phyloP scores from a whole-genome alignment of 352 stramenopile genomes.

The Phytophthora tubulina region DNA sequence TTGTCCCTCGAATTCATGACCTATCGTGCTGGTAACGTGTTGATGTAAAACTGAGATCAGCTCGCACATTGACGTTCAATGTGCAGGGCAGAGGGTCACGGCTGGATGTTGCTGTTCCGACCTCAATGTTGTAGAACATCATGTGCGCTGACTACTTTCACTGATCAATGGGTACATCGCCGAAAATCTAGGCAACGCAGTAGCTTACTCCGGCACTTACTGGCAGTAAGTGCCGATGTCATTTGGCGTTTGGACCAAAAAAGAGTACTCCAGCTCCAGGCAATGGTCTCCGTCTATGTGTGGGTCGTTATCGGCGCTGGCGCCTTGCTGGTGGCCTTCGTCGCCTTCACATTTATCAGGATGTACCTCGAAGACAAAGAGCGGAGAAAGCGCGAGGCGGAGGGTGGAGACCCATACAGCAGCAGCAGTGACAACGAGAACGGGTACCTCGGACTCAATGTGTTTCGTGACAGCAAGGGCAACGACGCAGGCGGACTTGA shows the following conservation, averaged over 20 bases:
- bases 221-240: neutral
- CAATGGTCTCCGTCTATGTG: constrained; percentile 34
- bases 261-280: neutral
- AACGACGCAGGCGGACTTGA: constrained; percentile 40
- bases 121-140: neutral
- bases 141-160: constrained; percentile 1
- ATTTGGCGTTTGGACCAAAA: constrained; percentile 15
- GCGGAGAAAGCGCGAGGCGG: constrained; percentile 20
- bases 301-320: constrained; percentile 20
- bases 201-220: neutral
- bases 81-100: too few species aligned
- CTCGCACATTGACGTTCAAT: too few species aligned
- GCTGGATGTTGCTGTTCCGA: neutral
- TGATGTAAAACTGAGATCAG: too few species aligned
- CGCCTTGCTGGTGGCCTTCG: constrained; percentile 23
- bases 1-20: too few species aligned
- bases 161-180: constrained; percentile 21
- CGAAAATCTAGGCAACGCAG: neutral
- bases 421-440: constrained; percentile 43
- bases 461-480: constrained; percentile 32
- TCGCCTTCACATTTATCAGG: constrained; percentile 32
- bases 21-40: too few species aligned
- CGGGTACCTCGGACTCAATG: constrained; percentile 26
- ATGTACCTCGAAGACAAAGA: constrained; percentile 39
- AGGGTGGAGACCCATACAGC: constrained; percentile 29